phyloP scores from a whole-genome alignment of 2,329 filamentous ascomycete species.

The Triangularia setosa region DNA sequence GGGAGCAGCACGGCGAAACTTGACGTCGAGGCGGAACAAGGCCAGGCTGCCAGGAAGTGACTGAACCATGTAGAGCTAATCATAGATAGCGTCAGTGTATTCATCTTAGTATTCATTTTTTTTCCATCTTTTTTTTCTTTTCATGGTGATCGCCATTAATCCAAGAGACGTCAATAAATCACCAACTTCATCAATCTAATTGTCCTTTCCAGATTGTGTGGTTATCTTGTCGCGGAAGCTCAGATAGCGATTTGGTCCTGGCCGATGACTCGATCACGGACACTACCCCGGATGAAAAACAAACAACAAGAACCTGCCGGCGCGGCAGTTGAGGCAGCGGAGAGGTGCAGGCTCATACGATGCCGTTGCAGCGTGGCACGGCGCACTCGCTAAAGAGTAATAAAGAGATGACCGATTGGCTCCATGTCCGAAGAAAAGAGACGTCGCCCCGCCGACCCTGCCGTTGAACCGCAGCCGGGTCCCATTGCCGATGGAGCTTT shows the following conservation, averaged over 20 bases:
- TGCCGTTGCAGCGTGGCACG: no score
- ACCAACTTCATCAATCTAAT: not conserved
- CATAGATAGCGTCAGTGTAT: not conserved
- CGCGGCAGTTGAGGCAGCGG: not conserved
- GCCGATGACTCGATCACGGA: no score
- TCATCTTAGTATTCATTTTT: not conserved
- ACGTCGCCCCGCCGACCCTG: not conserved
- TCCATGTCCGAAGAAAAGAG: not conserved
- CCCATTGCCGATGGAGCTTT: not conserved
- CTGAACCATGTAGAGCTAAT: not conserved
- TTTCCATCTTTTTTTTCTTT: not conserved
- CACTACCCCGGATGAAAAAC: no score
- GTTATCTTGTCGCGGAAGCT: not conserved
- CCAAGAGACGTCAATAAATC: not conserved
- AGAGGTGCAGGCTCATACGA: not conserved
- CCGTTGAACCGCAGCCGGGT: not conserved
- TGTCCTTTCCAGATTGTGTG: not conserved
- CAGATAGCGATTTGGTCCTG: not conserved
- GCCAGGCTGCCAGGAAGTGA: not conserved
- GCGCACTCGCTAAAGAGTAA: not conserved
- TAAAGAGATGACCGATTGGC: not conserved
- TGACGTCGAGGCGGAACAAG: not conserved
- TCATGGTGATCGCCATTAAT: not conserved
- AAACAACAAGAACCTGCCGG: not conserved
- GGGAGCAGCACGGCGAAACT: constrained; percentile 7